Evolutionary conservation across 257 asterid genomes (phyloP).

Genomic region (Gardenia jasminoides): DNA sequence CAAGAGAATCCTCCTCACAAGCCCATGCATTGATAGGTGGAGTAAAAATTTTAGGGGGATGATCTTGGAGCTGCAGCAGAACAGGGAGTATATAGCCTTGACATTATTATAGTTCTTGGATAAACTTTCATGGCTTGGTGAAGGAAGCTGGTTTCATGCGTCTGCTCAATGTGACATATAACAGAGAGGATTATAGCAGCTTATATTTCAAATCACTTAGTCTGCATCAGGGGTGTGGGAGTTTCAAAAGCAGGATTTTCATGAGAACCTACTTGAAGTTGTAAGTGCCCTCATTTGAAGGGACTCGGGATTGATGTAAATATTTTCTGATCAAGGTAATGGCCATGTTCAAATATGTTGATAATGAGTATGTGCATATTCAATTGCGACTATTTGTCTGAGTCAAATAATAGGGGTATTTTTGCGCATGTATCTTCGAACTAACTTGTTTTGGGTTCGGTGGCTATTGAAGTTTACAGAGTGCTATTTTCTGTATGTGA

Average conservation of each 20-base stretch:
- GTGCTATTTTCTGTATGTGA: too few relatives aligned
- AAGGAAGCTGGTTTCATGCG: neutral
- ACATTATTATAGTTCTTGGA: too few relatives aligned
- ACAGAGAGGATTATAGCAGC: neutral
- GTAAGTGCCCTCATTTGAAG: neutral
- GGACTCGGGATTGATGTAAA: neutral
- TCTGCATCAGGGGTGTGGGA: neutral
- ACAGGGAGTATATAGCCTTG: neutral
- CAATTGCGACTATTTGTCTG: too few relatives aligned
- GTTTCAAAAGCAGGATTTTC: neutral
- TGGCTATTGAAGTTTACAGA: too few relatives aligned
- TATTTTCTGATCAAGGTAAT: neutral
- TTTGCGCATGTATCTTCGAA: too few relatives aligned
- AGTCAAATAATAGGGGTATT: too few relatives aligned
- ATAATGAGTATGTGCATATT: too few relatives aligned
- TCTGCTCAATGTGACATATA: neutral
- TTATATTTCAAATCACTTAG: too few relatives aligned
- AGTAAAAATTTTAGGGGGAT: neutral
- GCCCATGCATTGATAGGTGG: constrained; percentile 15
- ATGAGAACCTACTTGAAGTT: neutral
- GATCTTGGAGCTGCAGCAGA: neutral
- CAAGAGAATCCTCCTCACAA: neutral
- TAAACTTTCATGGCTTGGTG: neutral
- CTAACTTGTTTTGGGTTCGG: too few relatives aligned
- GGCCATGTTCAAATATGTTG: too few relatives aligned